Base-by-base conservation (phyloP, 1,284 basidiomycete genomes). In the Tilletiaria anomala region DNA sequence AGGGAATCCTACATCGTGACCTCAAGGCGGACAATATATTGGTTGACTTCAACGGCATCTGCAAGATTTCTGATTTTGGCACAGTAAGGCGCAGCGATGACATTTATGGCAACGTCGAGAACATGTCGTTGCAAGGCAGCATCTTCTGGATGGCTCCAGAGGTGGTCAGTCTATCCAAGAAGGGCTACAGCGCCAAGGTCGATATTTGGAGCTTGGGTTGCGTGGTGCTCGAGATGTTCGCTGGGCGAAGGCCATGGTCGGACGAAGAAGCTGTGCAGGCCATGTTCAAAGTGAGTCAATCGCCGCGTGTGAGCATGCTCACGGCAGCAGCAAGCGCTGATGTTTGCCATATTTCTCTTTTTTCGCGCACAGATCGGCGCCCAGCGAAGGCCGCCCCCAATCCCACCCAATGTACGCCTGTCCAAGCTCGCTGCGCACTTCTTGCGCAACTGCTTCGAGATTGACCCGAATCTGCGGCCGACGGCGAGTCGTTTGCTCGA, bases 141-240 rank as follows among this genome's bases (percentile, higher is more conserved):
- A 82, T 96, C 36, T 97, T 94, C 68, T 99, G 93, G 71, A 99
- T 97, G 91, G 91, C 93, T 5, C 93, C 91, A 1, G 91, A 99
- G 70, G 86, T 97, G 29, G 78, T 91, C 18, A 78, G 80, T 24
- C 78, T 82, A 59, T 78, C 80, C 58, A 80, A 80, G 24, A 67
- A 69, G 43, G 73, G 85, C 0, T 97, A 97, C 68, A 87, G 83
- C 54, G 86, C 82, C 56, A 97, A 97, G 70, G 81, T 94, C 26
- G 93, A 97, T 65, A 94, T 97, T 52, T 97, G 91, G 93, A 87
- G 83, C 64, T 76, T 97, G 3, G 91, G 91, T 1, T 99, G 91
- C 70, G 85, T 97, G 12, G 83, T 93, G 3, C 73, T 96, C 51
- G 91, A 97, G 70, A 97, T 97, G 93, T 89, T 88, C 78, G 83